A percentile compares a stretch with the other conserved stretches of the same genome.
Conservation (phyloP, 2,329 filamentous ascomycete species). For the Alternaria metachromatica region DNA sequence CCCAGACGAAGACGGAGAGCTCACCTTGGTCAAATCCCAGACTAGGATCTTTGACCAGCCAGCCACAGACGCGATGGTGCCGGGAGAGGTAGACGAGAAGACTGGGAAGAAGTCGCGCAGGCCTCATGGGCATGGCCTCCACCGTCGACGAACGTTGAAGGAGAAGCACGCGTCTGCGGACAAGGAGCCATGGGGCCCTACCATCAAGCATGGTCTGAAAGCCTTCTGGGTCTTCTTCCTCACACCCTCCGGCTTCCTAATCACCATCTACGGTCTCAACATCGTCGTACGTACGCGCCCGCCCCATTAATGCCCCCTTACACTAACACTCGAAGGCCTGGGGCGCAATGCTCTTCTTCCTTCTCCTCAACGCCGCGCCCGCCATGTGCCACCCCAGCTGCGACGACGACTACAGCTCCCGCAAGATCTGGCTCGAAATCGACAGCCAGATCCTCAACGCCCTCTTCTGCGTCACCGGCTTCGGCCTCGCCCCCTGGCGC, state of each 20-base stretch:
- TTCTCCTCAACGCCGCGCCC: conserved; percentile 77
- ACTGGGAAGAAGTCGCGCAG: neutral
- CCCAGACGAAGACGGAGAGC: conserved; percentile 18
- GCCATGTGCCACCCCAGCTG: conserved; percentile 76
- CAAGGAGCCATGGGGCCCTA: conserved; percentile 59
- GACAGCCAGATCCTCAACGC: conserved; percentile 84
- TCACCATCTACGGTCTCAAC: conserved; percentile 80
- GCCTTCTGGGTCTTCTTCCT: conserved; percentile 75
- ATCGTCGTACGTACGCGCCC: conserved; percentile 58
- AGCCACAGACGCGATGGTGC: neutral
- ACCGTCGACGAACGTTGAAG: conserved; percentile 14
- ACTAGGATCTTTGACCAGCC: conserved; percentile 16
- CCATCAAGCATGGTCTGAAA: conserved; percentile 62
- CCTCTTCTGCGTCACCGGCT: conserved; percentile 86
- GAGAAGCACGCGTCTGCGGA: conserved; percentile 25
- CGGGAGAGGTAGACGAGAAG: neutral
- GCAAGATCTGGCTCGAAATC: conserved; percentile 82
- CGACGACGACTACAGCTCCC: conserved; percentile 73
- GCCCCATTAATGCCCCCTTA: fast-evolving
- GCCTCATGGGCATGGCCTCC: neutral
- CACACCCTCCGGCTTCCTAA: conserved; percentile 76
- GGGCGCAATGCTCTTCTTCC: conserved; percentile 88
- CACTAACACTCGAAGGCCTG: conserved; percentile 60
- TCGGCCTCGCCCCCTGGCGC: conserved; percentile 84
- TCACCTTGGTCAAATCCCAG: conserved; percentile 9